These are phyloP conservation scores for Dendrostoma leiphaemia DNA, from an alignment of 2,329 filamentous ascomycete species.

Conservation along the genomic window DNA sequence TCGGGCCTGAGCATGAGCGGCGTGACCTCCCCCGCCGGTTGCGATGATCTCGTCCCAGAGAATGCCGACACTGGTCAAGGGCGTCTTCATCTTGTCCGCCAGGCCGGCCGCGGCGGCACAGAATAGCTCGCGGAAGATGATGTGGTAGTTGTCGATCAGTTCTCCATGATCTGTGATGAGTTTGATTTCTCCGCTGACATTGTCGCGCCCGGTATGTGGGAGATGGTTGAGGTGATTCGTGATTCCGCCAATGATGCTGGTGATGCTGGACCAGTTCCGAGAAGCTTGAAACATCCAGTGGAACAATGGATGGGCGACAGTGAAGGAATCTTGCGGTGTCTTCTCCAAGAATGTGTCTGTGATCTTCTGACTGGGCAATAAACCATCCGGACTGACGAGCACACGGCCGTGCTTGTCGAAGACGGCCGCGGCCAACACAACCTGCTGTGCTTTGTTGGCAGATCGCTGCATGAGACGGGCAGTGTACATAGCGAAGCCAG, in stretches of 20 bases:
- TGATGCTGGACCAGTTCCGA: conserved; percentile 70
- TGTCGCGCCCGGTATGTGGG: conserved; percentile 35
- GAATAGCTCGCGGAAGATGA: conserved; percentile 79
- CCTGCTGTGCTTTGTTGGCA: conserved; percentile 59
- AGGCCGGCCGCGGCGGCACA: conserved; percentile 76
- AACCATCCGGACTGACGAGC: conserved; percentile 67
- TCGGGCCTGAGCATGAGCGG: conserved; percentile 2
- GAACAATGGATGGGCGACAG: conserved; percentile 74
- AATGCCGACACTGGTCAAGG: conserved; percentile 62
- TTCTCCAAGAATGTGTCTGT: conserved; percentile 73
- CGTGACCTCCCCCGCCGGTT: conserved; percentile 47
- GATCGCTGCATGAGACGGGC: conserved; percentile 51
- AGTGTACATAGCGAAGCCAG: conserved; percentile 52
- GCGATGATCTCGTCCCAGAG: conserved; percentile 75
- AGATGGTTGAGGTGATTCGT: conserved; percentile 62
- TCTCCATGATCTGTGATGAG: conserved; percentile 54
- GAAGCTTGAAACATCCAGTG: conserved; percentile 85
- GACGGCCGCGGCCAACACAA: conserved; percentile 58
- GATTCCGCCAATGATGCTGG: conserved; percentile 70
- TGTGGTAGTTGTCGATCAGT: conserved; percentile 67
- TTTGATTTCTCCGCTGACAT: conserved; percentile 36
- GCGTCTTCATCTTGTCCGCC: conserved; percentile 62
- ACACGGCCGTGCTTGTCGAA: conserved; percentile 67
- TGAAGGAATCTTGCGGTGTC: conserved; percentile 66
- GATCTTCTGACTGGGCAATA: conserved; percentile 71